These are phyloP conservation scores for Amoebophrya sp. DNA, from an alignment of 169 alveolate species.

Conservation along the genomic window DNA sequence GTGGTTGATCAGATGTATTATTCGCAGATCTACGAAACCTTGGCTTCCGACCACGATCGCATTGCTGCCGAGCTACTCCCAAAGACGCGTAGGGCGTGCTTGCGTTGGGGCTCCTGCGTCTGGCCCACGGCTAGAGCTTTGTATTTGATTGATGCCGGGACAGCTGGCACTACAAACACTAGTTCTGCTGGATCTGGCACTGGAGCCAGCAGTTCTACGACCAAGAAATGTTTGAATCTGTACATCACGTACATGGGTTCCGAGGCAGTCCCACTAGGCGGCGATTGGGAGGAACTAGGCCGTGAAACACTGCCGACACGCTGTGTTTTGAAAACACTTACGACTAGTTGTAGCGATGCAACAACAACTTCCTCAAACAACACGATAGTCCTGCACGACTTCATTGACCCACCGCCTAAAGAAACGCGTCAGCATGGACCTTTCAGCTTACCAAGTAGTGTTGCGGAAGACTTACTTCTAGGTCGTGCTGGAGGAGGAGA, in stretches of 20 bases:
- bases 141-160: neutral
- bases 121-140: neutral
- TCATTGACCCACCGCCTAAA: no score
- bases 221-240: neutral
- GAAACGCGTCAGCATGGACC: no score
- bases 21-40: neutral
- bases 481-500: no score
- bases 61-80: neutral
- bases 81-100: neutral
- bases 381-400: no score
- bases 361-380: no score
- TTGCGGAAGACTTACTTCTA: no score
- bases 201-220: no score
- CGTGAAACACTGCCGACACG: neutral
- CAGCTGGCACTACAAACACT: no score
- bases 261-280: neutral
- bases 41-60: neutral
- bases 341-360: neutral
- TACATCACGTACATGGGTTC: neutral
- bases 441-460: no score
- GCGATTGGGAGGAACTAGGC: constrained; percentile 10
- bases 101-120: neutral
- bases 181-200: no score
- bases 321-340: neutral
- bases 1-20: neutral